Evolutionary conservation across 306 rosid genomes (phyloP).

Genomic region (Vigna nakashimae): DNA sequence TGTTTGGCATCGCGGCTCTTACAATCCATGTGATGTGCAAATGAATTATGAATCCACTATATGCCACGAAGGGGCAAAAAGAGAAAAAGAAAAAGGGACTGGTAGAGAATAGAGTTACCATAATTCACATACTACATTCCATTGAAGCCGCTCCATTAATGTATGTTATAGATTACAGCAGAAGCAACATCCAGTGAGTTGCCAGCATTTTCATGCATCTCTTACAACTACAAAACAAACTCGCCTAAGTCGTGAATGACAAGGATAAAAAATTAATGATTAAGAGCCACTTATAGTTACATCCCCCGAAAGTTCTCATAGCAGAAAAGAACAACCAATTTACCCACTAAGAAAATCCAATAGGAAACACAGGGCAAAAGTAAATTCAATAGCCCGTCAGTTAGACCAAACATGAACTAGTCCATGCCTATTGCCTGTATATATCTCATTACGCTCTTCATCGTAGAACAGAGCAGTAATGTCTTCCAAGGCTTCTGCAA

Average conservation of each 20-base stretch:
- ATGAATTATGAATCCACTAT: conserved; percentile 29
- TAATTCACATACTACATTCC: conserved; percentile 43
- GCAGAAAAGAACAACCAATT: conserved; percentile 49
- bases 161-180: conserved; percentile 55
- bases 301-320: conserved; percentile 45
- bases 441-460: conserved; percentile 97
- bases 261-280: conserved; percentile 45
- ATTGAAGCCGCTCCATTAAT: conserved; percentile 40
- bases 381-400: conserved; percentile 45
- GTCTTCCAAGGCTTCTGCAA: conserved; percentile 97
- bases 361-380: conserved; percentile 46
- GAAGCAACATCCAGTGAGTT: conserved; percentile 51
- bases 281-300: conserved; percentile 50
- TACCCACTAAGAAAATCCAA: conserved; percentile 48
- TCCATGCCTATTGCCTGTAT: conserved; percentile 92
- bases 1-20: conserved; percentile 44
- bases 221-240: conserved; percentile 48
- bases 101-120: conserved; percentile 29
- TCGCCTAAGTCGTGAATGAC: conserved; percentile 40
- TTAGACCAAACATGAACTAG: conserved; percentile 99
- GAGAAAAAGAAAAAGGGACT: not conserved
- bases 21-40: conserved; percentile 54
- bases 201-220: conserved; percentile 47
- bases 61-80: conserved; percentile 34
- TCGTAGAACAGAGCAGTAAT: conserved; percentile 98